Conservation (phyloP, 345 rosid genomes). For the Moricandia arvensis region DNA sequence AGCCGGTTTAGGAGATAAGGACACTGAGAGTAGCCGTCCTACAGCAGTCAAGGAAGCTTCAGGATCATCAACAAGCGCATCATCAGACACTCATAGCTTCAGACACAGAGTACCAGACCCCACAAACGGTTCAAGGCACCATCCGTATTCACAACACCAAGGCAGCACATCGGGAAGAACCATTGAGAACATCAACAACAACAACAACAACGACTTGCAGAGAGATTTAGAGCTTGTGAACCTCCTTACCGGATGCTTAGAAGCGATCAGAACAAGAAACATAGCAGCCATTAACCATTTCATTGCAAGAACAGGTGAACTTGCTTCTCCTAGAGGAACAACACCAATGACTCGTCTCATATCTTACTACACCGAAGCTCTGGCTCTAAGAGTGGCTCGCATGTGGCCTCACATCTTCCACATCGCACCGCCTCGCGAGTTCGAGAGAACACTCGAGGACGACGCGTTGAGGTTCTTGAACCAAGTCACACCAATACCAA, state of each 20-base stretch:
- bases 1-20: conserved; percentile 68
- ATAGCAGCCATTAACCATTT: conserved; percentile 62
- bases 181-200: conserved; percentile 39
- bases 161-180: conserved; percentile 41
- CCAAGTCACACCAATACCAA: conserved; percentile 86
- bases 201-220: conserved; percentile 46
- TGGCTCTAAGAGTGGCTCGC: conserved; percentile 73
- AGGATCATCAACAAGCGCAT: conserved; percentile 72
- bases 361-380: conserved; percentile 84
- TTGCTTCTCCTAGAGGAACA: conserved; percentile 75
- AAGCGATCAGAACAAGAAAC: conserved; percentile 74
- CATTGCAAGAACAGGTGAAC: conserved; percentile 69
- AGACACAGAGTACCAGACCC: conserved; percentile 50
- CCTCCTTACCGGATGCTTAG: conserved; percentile 70
- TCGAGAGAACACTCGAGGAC: conserved; percentile 70
- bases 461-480: conserved; percentile 82
- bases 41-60: conserved; percentile 65
- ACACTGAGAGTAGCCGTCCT: conserved; percentile 55
- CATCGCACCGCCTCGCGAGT: conserved; percentile 71
- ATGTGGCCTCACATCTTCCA: conserved; percentile 93
- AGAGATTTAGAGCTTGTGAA: conserved; percentile 76
- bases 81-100: conserved; percentile 73
- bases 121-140: conserved; percentile 36
- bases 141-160: conserved; percentile 41
- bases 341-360: conserved; percentile 64